phyloP scores from a whole-genome alignment of 208 protist species.

The Leptomonas seymouri region DNA sequence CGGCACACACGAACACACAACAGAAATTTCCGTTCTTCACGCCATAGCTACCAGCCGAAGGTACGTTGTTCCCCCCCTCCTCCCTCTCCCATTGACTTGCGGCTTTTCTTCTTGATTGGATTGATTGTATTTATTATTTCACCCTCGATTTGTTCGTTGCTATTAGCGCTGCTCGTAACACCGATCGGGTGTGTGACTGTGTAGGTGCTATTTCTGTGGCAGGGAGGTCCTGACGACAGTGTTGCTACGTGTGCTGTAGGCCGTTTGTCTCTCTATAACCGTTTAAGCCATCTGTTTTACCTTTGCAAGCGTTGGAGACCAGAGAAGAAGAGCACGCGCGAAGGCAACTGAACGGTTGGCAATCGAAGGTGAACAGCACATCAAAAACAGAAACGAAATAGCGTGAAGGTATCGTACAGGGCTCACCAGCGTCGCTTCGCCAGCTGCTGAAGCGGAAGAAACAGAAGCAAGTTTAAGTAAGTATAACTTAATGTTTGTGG shows the following conservation, averaged over 20 bases:
- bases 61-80: neutral
- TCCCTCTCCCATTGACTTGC: neutral
- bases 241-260: neutral
- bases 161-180: conserved; percentile 5
- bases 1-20: too few species aligned
- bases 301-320: too few species aligned
- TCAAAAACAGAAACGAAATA: too few species aligned
- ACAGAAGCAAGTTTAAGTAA: neutral
- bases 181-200: conserved; percentile 2
- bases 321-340: too few species aligned
- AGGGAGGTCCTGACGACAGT: too few species aligned
- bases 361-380: too few species aligned
- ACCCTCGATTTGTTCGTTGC: conserved; percentile 4
- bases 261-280: too few species aligned
- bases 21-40: too few species aligned
- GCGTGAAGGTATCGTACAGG: too few species aligned
- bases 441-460: neutral
- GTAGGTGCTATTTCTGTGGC: neutral
- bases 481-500: neutral
- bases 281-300: too few species aligned
- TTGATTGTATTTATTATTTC: conserved; percentile 9
- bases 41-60: neutral
- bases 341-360: too few species aligned
- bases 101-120: conserved; percentile 14
- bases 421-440: too few species aligned